These are phyloP conservation scores for Acacia concinna DNA, from an alignment of 331 rosid genomes.

Conservation along the genomic window DNA sequence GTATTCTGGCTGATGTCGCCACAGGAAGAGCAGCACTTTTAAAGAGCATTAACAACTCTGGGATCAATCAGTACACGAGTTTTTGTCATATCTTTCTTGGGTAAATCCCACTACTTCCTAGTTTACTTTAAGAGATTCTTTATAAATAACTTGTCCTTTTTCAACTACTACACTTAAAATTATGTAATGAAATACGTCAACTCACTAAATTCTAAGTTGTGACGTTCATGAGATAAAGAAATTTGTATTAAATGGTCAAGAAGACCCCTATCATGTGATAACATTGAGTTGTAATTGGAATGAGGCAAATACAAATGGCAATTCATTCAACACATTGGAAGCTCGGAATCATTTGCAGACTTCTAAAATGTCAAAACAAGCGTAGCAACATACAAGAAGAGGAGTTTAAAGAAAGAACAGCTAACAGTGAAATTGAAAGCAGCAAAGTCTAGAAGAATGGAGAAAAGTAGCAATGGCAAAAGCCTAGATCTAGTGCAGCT, in stretches of 20 bases:
- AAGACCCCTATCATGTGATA: background rate
- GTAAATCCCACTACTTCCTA: background rate
- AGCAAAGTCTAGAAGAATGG: too few relatives aligned
- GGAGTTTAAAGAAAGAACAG: background rate
- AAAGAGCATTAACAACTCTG: slow-evolving; percentile 16
- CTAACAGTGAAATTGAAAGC: too few relatives aligned
- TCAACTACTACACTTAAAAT: background rate
- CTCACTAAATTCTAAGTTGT: background rate
- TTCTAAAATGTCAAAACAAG: background rate
- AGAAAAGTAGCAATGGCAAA: slow-evolving; percentile 14
- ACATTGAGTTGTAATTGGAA: background rate
- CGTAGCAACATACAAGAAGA: background rate
- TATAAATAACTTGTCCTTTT: background rate
- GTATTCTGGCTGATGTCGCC: background rate
- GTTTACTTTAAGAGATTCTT: slow-evolving; percentile 1
- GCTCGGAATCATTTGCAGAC: background rate
- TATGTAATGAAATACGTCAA: background rate
- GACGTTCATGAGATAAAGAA: background rate
- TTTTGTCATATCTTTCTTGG: background rate
- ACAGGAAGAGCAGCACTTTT: slow-evolving; percentile 9
- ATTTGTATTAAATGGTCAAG: background rate
- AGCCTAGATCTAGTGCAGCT: background rate
- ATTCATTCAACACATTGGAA: background rate
- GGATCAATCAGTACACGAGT: background rate
- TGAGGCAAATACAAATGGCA: background rate